Base-by-base conservation (phyloP, 352 stramenopile species). In the Globisporangium acanthophoron region DNA sequence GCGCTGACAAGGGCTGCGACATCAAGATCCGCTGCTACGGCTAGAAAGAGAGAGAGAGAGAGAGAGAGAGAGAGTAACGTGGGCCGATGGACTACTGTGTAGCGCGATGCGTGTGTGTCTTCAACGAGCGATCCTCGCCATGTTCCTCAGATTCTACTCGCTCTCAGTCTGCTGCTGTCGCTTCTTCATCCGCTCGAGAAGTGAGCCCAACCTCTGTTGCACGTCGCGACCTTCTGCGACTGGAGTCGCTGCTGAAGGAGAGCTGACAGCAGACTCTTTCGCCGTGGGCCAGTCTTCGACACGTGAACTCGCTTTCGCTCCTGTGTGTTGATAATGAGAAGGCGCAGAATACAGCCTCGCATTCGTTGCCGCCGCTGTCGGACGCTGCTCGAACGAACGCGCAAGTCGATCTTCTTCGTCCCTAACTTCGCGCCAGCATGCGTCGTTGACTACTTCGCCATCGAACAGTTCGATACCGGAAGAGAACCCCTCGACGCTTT, bases 11-110 rank as follows among this genome's bases (percentile, higher is more conserved):
- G 68, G 94, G 92, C 21, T 89, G 73, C 58, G 90, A 81, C 2
- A 76, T 88, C 8, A 73, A 71, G 4, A 98, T 99, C 71, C 84
- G 94, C 39, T 99, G 95, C 69, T 96, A 96, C 61, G 86, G 86
- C 5, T 94, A 88, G 69, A 27, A 75, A 96, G 15, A 16, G 35
- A 15, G 11, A 20, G 16, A 47, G 41, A 46, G 41, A 20, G 41
- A 46, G 41, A 46, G 15, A 21, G 18, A 27, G 43, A 47, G 15
- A n/a, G 41, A 47, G 43, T 47, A 20, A 8, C 18, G 9, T 12
- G 43, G 24, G 24, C 24, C 24, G 24, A 27, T 27, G 24, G 24
- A 27, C 24, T 27, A 27, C 33, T 37, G 33, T 37, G 8, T 15
- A 40, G 8, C 11, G 35, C 35, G 11, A 40, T 43, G 37, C 37